Evolutionary conservation across 164 flowering plant species (phyloP).

Genomic region (Umbilicus rupestris): DNA sequence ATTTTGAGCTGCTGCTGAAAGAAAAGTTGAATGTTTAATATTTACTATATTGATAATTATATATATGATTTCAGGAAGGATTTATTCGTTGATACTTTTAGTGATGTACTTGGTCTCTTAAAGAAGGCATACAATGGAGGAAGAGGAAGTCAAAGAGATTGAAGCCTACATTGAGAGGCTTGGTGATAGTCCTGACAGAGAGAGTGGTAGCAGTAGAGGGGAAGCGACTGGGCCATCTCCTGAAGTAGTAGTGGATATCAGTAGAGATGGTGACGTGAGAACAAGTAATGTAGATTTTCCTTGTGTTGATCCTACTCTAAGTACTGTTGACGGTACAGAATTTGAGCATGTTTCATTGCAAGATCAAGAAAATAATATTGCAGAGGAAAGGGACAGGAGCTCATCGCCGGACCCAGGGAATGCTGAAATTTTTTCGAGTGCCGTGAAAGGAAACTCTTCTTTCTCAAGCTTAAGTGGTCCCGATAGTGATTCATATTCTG

Average conservation of each 20-base stretch:
- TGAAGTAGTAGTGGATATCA: constrained; percentile 11
- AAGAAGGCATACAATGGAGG: constrained; percentile 34
- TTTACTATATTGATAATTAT: background rate
- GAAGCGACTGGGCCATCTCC: constrained; percentile 19
- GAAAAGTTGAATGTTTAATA: background rate
- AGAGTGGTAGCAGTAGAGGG: constrained; percentile 17
- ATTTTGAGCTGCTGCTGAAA: too few species aligned
- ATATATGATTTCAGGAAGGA: constrained; percentile 1
- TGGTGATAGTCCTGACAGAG: constrained; percentile 14
- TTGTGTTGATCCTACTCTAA: constrained; percentile 19
- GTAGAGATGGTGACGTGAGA: constrained; percentile 16
- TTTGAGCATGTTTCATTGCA: constrained; percentile 78
- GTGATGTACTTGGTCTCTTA: constrained; percentile 14
- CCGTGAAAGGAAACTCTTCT: constrained; percentile 27
- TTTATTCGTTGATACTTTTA: background rate
- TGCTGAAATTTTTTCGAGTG: constrained; percentile 23
- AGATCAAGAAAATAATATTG: constrained; percentile 44
- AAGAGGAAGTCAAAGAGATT: constrained; percentile 29
- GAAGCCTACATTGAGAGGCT: constrained; percentile 20
- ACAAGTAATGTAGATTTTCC: constrained; percentile 13
- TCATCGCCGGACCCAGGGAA: constrained; percentile 28
- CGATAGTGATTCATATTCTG: constrained; percentile 29
- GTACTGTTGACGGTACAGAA: constrained; percentile 40
- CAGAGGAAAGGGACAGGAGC: constrained; percentile 19
- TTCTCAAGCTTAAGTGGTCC: constrained; percentile 12